Conservation (phyloP, 1,284 basidiomycete genomes). For the Calocybe gambosa region DNA sequence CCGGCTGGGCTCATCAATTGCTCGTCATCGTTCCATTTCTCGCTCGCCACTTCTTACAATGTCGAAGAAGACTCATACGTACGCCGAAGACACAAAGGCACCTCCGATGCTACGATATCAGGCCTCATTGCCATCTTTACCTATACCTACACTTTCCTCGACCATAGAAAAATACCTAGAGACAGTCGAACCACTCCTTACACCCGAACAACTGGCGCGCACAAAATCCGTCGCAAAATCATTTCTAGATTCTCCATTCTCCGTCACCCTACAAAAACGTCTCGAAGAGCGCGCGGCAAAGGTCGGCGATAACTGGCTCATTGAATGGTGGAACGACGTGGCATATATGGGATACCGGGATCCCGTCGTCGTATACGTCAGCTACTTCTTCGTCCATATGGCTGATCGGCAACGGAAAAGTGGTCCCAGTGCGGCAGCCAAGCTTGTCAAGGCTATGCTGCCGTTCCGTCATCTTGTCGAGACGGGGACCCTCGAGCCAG, state of each 20-base stretch:
- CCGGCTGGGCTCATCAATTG: constrained; percentile 6
- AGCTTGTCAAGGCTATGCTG: constrained; percentile 77
- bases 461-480: constrained; percentile 81
- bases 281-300: constrained; percentile 70
- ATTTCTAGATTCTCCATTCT: constrained; percentile 70
- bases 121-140: constrained; percentile 73
- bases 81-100: constrained; percentile 14
- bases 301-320: constrained; percentile 75
- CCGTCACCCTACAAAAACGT: constrained; percentile 74
- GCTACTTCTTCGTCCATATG: constrained; percentile 92
- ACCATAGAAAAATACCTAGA: constrained; percentile 87
- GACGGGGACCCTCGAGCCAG: constrained; percentile 82
- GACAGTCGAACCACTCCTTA: constrained; percentile 71
- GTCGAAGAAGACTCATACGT: constrained; percentile 14
- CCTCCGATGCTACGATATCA: constrained; percentile 76
- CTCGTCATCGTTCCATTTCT: constrained; percentile 5
- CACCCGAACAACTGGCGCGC: constrained; percentile 51
- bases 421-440: constrained; percentile 63
- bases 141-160: constrained; percentile 77
- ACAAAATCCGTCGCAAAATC: constrained; percentile 59
- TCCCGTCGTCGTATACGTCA: constrained; percentile 89
- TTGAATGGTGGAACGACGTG: constrained; percentile 96
- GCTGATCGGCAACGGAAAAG: constrained; percentile 58
- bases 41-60: not conserved
- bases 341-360: constrained; percentile 87